A percentile compares a stretch with the other conserved stretches of the same genome.
Evolutionary conservation across 768 basidiomycete species (phyloP).

Genomic region (Kwoniella europaea): DNA sequence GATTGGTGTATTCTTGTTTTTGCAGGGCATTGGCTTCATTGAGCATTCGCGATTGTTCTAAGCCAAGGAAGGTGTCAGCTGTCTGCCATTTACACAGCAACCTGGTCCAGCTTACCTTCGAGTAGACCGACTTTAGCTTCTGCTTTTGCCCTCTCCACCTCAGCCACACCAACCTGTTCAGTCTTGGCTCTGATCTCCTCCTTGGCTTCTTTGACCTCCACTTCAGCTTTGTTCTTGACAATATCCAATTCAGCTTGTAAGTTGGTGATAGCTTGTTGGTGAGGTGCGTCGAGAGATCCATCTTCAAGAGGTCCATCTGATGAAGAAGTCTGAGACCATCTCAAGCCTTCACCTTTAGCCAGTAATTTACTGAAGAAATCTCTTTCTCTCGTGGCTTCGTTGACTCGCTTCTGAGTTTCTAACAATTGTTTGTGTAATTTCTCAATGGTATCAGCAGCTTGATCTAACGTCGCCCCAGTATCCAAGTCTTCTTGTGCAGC

Average conservation of each 20-base stretch:
- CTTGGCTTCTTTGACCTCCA: constrained; percentile 73
- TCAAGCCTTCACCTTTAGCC: constrained; percentile 60
- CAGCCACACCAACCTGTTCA: constrained; percentile 69
- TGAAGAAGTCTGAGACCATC: constrained; percentile 36
- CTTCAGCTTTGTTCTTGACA: constrained; percentile 77
- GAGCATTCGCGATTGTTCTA: constrained; percentile 49
- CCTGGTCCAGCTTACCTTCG: constrained; percentile 64
- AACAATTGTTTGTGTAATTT: constrained; percentile 73
- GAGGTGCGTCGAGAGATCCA: constrained; percentile 18
- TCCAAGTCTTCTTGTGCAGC: constrained; percentile 43
- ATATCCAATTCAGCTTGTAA: constrained; percentile 79
- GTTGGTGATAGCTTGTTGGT: constrained; percentile 63
- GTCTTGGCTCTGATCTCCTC: constrained; percentile 73
- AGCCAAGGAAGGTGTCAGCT: background rate
- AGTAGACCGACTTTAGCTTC: constrained; percentile 81
- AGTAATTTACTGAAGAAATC: constrained; percentile 82
- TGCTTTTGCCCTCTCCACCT: constrained; percentile 76
- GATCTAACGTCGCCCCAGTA: constrained; percentile 71
- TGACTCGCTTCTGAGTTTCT: constrained; percentile 75
- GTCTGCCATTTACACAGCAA: no score
- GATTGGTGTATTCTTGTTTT: constrained; percentile 43
- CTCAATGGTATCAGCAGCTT: constrained; percentile 86
- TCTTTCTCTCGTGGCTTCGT: constrained; percentile 81
- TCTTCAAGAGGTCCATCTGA: constrained; percentile 32
- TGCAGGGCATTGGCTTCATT: constrained; percentile 42